Conservation (phyloP, 2,329 filamentous ascomycete species). For the Sordariomycetes sp. region DNA sequence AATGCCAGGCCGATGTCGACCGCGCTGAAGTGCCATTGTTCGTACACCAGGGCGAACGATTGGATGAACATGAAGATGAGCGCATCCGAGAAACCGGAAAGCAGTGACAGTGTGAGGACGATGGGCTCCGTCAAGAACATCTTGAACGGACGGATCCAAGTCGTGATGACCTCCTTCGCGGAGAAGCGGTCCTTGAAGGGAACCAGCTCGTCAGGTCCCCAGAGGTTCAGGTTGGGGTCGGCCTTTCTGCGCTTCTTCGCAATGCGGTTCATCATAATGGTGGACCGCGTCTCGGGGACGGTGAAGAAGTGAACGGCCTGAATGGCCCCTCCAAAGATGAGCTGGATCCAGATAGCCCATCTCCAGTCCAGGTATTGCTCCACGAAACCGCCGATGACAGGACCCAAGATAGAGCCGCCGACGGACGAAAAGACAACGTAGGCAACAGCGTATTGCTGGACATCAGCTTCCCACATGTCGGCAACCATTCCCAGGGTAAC, state of each 20-base stretch:
- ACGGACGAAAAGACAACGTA: conserved; percentile 75
- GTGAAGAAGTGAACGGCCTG: conserved; percentile 58
- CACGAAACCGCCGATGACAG: conserved; percentile 70
- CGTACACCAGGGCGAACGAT: conserved; percentile 58
- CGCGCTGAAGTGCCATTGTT: conserved; percentile 54
- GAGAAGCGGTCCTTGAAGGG: conserved; percentile 51
- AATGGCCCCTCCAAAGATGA: conserved; percentile 65
- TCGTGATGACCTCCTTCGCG: conserved; percentile 42
- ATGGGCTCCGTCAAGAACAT: conserved; percentile 72
- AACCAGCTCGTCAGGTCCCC: conserved; percentile 64
- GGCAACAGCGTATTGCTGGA: conserved; percentile 67
- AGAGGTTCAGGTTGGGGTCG: conserved; percentile 47
- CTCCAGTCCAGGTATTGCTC: conserved; percentile 60
- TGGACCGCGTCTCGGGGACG: conserved; percentile 71
- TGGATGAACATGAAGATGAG: conserved; percentile 74
- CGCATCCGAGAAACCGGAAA: conserved; percentile 64
- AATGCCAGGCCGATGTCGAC: conserved; percentile 51
- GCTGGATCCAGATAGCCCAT: conserved; percentile 75
- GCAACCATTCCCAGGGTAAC: conserved; percentile 70
- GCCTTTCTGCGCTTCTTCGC: conserved; percentile 60
- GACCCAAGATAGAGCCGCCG: conserved; percentile 66
- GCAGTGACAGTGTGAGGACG: conserved; percentile 58
- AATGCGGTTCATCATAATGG: conserved; percentile 69
- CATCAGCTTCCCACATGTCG: conserved; percentile 62
- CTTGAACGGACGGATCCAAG: conserved; percentile 57